A percentile compares a stretch with the other conserved stretches of the same genome.
Evolutionary conservation across 345 rosid species (phyloP).

Genomic region (Mercurialis annua): DNA sequence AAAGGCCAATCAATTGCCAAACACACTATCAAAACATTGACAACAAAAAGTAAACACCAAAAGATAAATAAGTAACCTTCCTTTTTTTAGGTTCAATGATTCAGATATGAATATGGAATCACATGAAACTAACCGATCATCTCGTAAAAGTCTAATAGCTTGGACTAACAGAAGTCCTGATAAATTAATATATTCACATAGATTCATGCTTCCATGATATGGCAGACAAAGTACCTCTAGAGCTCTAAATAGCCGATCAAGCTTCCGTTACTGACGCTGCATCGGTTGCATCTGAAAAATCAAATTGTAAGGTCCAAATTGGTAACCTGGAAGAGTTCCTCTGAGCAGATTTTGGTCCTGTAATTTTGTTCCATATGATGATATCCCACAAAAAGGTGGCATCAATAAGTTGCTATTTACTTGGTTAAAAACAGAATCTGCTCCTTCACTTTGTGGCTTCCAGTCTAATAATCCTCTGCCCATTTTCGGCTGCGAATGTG

Average conservation of each 20-base stretch:
- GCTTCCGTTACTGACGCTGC: slow-evolving; percentile 35
- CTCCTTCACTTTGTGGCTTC: slow-evolving; percentile 37
- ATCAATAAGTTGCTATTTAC: slow-evolving; percentile 30
- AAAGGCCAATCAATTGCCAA: slow-evolving; percentile 15
- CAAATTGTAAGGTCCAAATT: slow-evolving; percentile 42
- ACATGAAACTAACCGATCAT: slow-evolving; percentile 26
- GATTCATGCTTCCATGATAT: slow-evolving; percentile 12
- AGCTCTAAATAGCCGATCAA: slow-evolving; percentile 5
- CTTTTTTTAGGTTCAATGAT: slow-evolving; percentile 27
- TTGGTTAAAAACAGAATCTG: slow-evolving; percentile 36
- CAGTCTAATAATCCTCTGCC: slow-evolving; percentile 33
- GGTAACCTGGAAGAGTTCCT: slow-evolving; percentile 47
- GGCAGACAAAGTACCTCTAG: slow-evolving; percentile 22
- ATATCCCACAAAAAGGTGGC: slow-evolving; percentile 47
- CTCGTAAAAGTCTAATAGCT: slow-evolving; percentile 27
- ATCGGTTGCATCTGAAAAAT: slow-evolving; percentile 43
- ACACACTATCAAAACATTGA: slow-evolving; percentile 17
- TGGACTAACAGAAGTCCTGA: slow-evolving; percentile 22
- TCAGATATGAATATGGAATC: slow-evolving; percentile 31
- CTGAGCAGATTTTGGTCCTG: slow-evolving; percentile 59
- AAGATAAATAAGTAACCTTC: slow-evolving; percentile 25
- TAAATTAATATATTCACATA: slow-evolving; percentile 41
- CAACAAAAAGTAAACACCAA: neutral
- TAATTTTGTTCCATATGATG: slow-evolving; percentile 51
- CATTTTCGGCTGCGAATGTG: slow-evolving; percentile 28